A percentile compares a stretch with the other conserved stretches of the same genome.
Conservation (phyloP, 208 protist genomes). For the Zelonia costaricensis region DNA sequence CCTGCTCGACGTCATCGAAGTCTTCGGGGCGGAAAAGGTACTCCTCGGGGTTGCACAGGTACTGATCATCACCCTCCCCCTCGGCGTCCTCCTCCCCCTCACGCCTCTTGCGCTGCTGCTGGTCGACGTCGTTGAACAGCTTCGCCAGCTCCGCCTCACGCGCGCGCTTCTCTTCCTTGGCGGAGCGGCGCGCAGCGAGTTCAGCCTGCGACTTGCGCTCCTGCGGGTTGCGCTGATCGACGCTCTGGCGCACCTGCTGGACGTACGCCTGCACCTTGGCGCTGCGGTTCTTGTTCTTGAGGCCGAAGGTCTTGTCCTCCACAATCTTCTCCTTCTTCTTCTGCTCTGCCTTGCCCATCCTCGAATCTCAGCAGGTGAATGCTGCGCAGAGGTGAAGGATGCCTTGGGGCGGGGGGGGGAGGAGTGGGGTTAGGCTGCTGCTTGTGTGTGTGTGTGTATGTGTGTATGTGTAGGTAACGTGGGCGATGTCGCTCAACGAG, state of each 20-base stretch:
- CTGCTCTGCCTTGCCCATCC: conserved; percentile 70
- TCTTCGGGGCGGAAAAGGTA: conserved; percentile 91
- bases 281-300: conserved; percentile 94
- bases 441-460: conserved; percentile 9
- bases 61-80: conserved; percentile 38
- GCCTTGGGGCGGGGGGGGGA: neutral
- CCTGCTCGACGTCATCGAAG: conserved; percentile 85
- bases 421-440: neutral
- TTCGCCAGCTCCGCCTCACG: conserved; percentile 83
- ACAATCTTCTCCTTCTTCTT: conserved; percentile 91
- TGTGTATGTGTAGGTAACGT: conserved; percentile 2
- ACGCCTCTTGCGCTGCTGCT: conserved; percentile 27
- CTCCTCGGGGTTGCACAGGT: conserved; percentile 72
- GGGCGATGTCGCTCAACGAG: neutral
- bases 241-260: conserved; percentile 62
- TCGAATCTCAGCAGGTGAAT: too few relatives aligned
- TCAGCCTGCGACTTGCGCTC: conserved; percentile 72
- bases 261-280: conserved; percentile 91
- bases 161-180: conserved; percentile 76
- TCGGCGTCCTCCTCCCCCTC: conserved; percentile 22
- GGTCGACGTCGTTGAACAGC: conserved; percentile 79
- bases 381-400: too few relatives aligned
- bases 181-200: conserved; percentile 55
- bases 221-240: conserved; percentile 64
- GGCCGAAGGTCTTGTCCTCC: conserved; percentile 93